Conservation (phyloP, 2,329 filamentous ascomycete species). For the Hysterium pulicare region DNA sequence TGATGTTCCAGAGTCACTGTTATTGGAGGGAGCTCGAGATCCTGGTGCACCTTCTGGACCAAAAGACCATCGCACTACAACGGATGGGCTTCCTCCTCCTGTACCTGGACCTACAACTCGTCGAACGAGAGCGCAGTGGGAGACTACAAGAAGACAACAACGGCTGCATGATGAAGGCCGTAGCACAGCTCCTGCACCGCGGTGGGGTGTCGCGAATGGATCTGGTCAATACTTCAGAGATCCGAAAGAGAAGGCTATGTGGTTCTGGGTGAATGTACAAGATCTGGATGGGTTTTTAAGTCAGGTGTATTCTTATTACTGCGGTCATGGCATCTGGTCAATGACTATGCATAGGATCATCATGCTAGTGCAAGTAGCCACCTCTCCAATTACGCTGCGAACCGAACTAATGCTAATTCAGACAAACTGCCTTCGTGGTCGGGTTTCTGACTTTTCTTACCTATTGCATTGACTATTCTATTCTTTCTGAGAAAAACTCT, state of each 20-base stretch:
- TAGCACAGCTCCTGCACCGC: constrained; percentile 11
- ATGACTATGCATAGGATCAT: constrained; percentile 71
- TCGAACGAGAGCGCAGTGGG: constrained; percentile 49
- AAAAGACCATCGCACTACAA: constrained; percentile 15
- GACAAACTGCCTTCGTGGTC: constrained; percentile 78
- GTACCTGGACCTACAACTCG: constrained; percentile 44
- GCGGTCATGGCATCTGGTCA: constrained; percentile 79
- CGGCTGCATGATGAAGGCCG: constrained; percentile 37
- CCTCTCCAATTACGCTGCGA: constrained; percentile 5
- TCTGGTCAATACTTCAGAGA: constrained; percentile 40
- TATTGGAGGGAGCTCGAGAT: constrained; percentile 53
- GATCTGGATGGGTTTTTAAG: constrained; percentile 85
- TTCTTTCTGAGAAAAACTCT: constrained; percentile 63
- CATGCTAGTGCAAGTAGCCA: constrained; percentile 63
- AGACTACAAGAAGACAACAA: constrained; percentile 45
- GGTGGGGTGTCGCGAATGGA: constrained; percentile 22
- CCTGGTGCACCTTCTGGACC: constrained; percentile 16
- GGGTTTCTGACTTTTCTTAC: constrained; percentile 78
- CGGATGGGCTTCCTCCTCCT: constrained; percentile 37
- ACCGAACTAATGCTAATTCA: constrained; percentile 31
- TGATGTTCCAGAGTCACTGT: constrained; percentile 61
- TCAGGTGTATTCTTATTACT: constrained; percentile 83
- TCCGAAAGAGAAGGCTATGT: constrained; percentile 76
- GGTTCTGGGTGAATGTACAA: constrained; percentile 87
- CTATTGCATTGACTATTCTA: constrained; percentile 80